These are phyloP conservation scores for Plantago lanceolata DNA, from an alignment of 305 asterid species.

Conservation along the genomic window DNA sequence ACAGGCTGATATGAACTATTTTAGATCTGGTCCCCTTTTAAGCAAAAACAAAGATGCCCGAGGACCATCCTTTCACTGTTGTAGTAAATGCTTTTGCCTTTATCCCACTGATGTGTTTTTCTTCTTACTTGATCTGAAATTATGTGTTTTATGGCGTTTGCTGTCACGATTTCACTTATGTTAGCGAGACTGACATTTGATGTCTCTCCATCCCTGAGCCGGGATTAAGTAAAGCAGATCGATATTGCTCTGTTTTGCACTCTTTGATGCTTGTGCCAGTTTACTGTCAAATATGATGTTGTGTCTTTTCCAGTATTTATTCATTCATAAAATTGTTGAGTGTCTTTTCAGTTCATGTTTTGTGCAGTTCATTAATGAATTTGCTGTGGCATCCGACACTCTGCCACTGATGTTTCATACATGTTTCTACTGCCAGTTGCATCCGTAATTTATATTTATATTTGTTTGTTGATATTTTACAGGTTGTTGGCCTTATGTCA, in stretches of 20 bases:
- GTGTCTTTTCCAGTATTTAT: neutral
- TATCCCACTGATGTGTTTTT: neutral
- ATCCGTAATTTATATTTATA: neutral
- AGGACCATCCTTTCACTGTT: neutral
- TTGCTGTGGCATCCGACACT: no score
- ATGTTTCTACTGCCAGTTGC: neutral
- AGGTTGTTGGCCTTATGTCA: constrained; percentile 66
- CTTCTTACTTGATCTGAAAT: neutral
- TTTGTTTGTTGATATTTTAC: constrained; percentile 17
- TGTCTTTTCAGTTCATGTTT: no score
- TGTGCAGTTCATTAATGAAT: neutral
- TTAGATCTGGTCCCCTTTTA: neutral
- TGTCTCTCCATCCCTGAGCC: neutral
- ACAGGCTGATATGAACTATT: neutral
- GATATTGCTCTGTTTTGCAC: neutral
- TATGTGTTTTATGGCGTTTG: neutral
- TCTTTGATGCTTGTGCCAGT: neutral
- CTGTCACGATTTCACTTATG: neutral
- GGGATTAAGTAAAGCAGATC: neutral
- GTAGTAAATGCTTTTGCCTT: neutral
- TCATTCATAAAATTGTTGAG: no score
- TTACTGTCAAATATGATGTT: neutral
- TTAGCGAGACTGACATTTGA: neutral
- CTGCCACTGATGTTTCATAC: neutral
- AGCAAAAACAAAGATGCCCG: neutral